Evolutionary conservation across 2,329 filamentous ascomycete species (phyloP).

Genomic region (Phyllosticta citriasiana): DNA sequence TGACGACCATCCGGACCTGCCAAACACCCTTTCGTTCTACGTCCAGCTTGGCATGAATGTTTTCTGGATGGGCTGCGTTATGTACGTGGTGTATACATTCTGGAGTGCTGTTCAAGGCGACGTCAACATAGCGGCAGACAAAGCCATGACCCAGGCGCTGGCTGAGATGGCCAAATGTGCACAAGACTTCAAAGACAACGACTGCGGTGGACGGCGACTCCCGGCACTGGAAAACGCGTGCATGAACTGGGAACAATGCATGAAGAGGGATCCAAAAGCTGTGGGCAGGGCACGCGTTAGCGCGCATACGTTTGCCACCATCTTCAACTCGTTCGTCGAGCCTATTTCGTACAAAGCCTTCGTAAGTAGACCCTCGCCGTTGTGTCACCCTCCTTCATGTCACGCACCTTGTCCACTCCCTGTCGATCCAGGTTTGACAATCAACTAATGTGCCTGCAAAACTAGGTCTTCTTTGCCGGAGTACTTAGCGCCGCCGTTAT

Average conservation of each 20-base stretch:
- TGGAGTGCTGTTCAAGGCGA: slow-evolving; percentile 63
- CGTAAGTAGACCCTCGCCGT: slow-evolving; percentile 34
- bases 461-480: not conserved
- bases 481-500: not conserved
- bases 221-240: slow-evolving; percentile 68
- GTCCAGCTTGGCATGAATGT: slow-evolving; percentile 58
- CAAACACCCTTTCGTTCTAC: slow-evolving; percentile 56
- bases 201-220: slow-evolving; percentile 56
- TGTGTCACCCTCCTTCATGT: not conserved
- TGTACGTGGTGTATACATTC: slow-evolving; percentile 61
- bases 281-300: slow-evolving; percentile 73
- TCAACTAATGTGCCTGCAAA: not conserved
- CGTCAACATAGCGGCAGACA: slow-evolving; percentile 60
- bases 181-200: slow-evolving; percentile 64
- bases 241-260: slow-evolving; percentile 74
- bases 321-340: slow-evolving; percentile 89
- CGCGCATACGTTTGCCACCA: slow-evolving; percentile 79
- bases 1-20: slow-evolving; percentile 54
- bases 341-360: slow-evolving; percentile 79
- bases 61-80: slow-evolving; percentile 45
- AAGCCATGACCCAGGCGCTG: slow-evolving; percentile 58
- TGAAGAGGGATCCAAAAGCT: slow-evolving; percentile 69
- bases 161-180: slow-evolving; percentile 65
- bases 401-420: not conserved
- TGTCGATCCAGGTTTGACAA: not conserved